phyloP scores from a whole-genome alignment of 805 yeast genomes.

The Candida nemodendra region DNA sequence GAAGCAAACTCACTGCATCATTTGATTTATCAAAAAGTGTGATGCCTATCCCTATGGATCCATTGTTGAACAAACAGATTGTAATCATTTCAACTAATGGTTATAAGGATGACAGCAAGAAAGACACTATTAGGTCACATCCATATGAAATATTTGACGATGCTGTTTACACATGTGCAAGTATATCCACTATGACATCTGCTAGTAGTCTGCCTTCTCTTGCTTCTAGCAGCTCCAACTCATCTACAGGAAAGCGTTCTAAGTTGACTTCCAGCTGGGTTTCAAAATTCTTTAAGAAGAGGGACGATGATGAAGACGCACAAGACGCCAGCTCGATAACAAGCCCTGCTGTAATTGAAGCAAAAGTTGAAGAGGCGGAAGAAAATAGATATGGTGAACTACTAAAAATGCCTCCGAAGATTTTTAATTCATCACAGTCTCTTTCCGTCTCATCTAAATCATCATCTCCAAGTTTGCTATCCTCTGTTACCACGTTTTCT shows the following conservation, averaged over 20 bases:
- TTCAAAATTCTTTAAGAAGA: conserved; percentile 27
- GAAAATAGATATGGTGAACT: conserved; percentile 4
- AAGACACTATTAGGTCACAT: conserved; percentile 47
- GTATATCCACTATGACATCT: conserved; percentile 10
- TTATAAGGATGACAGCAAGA: conserved; percentile 12
- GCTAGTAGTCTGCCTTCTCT: conserved; percentile 10
- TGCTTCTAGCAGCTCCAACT: conserved; percentile 8
- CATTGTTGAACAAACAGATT: conserved; percentile 49
- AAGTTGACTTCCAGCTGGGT: conserved; percentile 24
- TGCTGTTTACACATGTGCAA: conserved; percentile 47
- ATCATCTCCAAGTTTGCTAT: conserved; percentile 29
- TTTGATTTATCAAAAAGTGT: conserved; percentile 20
- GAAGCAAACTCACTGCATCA: conserved; percentile 30
- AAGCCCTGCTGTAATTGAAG: conserved; percentile 1
- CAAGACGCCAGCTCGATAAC: conserved; percentile 1
- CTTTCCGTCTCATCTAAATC: conserved; percentile 28
- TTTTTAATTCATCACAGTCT: conserved; percentile 23
- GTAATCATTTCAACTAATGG: conserved; percentile 37
- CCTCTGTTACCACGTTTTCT: conserved; percentile 23
- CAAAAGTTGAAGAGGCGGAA: conserved; percentile 2
- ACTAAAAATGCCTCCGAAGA: conserved; percentile 16
- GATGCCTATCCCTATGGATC: conserved; percentile 31
- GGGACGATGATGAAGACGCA: conserved; percentile 5
- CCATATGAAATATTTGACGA: conserved; percentile 68
- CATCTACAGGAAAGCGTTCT: conserved; percentile 9